Percentiles rank a stretch among this genome's conserved stretches.
phyloP scores from a whole-genome alignment of 306 rosid genomes.

The Purshia tridentata region DNA sequence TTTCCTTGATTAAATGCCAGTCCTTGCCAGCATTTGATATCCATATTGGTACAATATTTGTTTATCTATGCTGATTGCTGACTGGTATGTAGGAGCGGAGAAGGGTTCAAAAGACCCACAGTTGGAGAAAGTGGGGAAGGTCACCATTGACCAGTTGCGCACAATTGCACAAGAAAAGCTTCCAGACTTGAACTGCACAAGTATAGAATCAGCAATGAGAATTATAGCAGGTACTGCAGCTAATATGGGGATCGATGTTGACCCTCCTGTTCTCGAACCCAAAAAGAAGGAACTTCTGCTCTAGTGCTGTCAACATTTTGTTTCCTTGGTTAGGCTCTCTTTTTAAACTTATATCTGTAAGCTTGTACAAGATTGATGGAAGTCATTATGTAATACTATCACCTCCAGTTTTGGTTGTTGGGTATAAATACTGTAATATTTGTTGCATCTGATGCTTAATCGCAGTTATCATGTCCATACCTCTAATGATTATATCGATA shows the following conservation, averaged over 20 bases:
- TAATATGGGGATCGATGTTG: conserved; percentile 96
- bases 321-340: conserved; percentile 19
- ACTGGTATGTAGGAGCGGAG: conserved; percentile 61
- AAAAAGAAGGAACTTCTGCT: conserved; percentile 58
- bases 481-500: too few species aligned
- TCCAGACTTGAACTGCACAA: conserved; percentile 89
- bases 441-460: too few species aligned
- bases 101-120: conserved; percentile 93
- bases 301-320: conserved; percentile 16
- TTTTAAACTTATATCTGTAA: conserved; percentile 6
- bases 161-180: conserved; percentile 86
- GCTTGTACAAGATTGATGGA: conserved; percentile 16
- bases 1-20: neutral
- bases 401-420: neutral
- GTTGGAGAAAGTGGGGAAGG: conserved; percentile 72
- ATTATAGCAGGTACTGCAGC: conserved; percentile 98
- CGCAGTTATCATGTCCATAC: too few species aligned
- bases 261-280: conserved; percentile 85
- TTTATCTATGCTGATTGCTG: conserved; percentile 16
- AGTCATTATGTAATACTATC: neutral
- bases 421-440: neutral
- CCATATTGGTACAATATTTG: neutral
- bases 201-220: conserved; percentile 90
- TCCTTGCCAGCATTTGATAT: neutral
- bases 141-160: conserved; percentile 82